Base-by-base conservation (phyloP, 2,329 filamentous ascomycete genomes). In the Podosphaera leucotricha region DNA sequence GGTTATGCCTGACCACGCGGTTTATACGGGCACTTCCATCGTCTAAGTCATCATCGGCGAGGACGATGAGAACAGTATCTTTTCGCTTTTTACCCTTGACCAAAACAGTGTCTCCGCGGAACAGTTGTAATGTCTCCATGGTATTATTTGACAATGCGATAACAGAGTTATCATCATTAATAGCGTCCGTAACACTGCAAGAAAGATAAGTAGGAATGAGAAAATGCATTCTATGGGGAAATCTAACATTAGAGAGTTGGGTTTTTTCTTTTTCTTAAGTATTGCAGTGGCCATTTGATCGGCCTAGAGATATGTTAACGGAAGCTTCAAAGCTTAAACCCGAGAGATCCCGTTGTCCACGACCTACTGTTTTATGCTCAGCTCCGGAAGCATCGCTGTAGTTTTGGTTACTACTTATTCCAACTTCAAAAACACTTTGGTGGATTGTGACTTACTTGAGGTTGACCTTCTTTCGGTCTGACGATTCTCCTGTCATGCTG, bases 211-310 rank as follows among this genome's bases (percentile, higher is more conserved):
- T 49, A 65, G 56, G 49, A 48, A n/a, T 3, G 22, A 15, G 13
- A 18, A 22, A 2, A 11, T 16, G n/a, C 6, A 28, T 13, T 30
- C 28, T 19, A 13, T n/a, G 43, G 24, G 38, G 48, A 38, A 52
- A 55, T 63, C 78, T 62, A 71, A 92, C 85, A 98, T 92, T 62
- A 98, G 67, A 60, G 87, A 92, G 67, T 98, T 98, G 57, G 86
- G 86, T 83, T 98, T 98, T 86, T 98, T 98, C 80, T 98, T 98
- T 75, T 95, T 95, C 71, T 94, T 95, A 59, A 98, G 75, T 57
- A 98, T 98, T 54, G 90, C 90, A 39, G 90, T 98, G 44, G 90
- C 76, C 49, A 79, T 84, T 60, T 93, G 90, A 62, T 94, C 82
- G 57, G 84, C 77, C 77, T 92, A 57, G 47, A 50, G 38, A 24